Evolutionary conservation across 179 eudicot genomes (phyloP).

Genomic region (Corrigiola litoralis): DNA sequence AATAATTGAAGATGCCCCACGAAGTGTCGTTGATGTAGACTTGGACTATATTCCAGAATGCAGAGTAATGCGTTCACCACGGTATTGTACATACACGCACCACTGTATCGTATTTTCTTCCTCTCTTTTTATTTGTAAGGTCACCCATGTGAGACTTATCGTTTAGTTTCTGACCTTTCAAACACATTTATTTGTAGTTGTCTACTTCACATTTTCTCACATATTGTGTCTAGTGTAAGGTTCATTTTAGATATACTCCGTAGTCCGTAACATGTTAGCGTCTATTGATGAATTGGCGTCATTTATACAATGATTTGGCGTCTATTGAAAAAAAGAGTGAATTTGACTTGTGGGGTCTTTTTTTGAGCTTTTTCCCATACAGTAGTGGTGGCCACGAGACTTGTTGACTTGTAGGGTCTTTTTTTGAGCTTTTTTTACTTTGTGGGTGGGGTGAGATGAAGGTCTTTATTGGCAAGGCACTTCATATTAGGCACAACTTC

Average conservation of each 20-base stretch:
- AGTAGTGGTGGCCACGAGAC: neutral
- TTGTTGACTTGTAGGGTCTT: slow-evolving; percentile 10
- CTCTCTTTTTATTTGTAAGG: neutral
- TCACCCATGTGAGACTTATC: slow-evolving; percentile 20
- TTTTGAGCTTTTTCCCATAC: neutral
- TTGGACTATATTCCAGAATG: neutral
- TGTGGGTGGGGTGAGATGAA: neutral
- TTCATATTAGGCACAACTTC: too few species aligned
- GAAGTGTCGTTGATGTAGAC: neutral
- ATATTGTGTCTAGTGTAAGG: too few species aligned
- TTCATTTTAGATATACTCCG: too few species aligned
- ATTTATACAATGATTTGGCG: too few species aligned
- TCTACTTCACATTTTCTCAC: too few species aligned
- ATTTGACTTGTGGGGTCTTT: slow-evolving; percentile 13
- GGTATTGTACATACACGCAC: neutral
- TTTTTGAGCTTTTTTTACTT: neutral
- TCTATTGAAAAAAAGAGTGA: too few species aligned
- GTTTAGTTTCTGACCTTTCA: neutral
- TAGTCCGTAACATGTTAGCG: too few species aligned
- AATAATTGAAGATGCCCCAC: neutral
- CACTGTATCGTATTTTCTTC: neutral
- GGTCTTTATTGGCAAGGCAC: neutral
- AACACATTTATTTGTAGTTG: neutral
- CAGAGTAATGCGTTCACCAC: neutral
- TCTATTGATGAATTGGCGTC: too few species aligned